Evolutionary conservation across 495 filamentous ascomycete genomes (phyloP), one percentile per base, ranked within the genome.

Genomic region (Baudoinia panamericana): DNA sequence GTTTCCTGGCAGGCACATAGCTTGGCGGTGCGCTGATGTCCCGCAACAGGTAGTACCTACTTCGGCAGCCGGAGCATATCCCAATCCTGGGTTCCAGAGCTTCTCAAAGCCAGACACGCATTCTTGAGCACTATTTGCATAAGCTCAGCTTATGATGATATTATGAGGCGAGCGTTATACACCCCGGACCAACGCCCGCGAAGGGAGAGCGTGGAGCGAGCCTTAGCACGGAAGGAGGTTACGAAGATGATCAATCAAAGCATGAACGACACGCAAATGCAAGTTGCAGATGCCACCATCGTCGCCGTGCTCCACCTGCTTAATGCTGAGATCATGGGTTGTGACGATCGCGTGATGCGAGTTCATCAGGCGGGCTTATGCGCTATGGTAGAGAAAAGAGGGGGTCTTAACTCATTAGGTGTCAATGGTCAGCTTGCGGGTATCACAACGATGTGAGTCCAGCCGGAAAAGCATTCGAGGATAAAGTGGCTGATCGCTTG

Each of bases 61-160:
- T 46, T 46, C 20, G 43, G 43, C 12, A 46, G 24, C n/a, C 30
- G 26, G 27, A 21, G 43, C 28, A 41, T 46, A 16, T 18, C 34
- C 7, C 18, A 30, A n/a, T 23, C 39, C 22, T 60, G 57, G 57
- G 44, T 57, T 10, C 53, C 57, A 1, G 49, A 50, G n/a, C 47
- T 60, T 20, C 46, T 56, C 39, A 48, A 46, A 13, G 51, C 43
- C 15, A 53, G 43, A 3, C 51, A 55, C 29, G 57, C 57, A 6
- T 61, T 61, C 32, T 50, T 61, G n/a, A 58, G 56, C 37, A 58
- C 55, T 2, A 45, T 61, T 0, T 52, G 48, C 36, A 55, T 61
- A 10, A 52, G 56, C 8, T 53, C 56, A 8, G 49, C 56, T 4
- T 54, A 61, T 35, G 28, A 45, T 12, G 57, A 61, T 34, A 52